Evolutionary conservation across 768 basidiomycete species (phyloP).

Genomic region (Kwoniella mangroviensis): DNA sequence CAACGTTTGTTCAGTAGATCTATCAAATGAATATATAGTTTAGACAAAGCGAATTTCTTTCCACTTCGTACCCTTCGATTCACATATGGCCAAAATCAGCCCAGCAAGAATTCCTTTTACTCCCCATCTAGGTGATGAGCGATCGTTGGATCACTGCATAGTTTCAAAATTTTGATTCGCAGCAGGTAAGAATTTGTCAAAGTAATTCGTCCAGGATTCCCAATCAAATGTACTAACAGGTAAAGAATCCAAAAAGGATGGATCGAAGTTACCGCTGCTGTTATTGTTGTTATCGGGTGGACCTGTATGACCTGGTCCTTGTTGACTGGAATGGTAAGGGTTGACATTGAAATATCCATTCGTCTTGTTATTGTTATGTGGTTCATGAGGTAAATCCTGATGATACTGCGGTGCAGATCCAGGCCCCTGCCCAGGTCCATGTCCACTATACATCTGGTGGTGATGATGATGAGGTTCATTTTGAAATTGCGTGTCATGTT

Average conservation of each 20-base stretch:
- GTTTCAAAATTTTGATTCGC: conserved; percentile 28
- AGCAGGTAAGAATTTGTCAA: conserved; percentile 26
- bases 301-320: background rate
- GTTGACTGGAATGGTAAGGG: background rate
- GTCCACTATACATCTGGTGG: background rate
- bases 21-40: too few species aligned
- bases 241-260: conserved; percentile 44
- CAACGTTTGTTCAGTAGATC: too few species aligned
- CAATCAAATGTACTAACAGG: conserved; percentile 50
- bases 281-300: background rate
- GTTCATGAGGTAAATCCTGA: background rate
- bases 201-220: conserved; percentile 25
- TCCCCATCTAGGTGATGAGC: too few species aligned
- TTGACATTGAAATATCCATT: background rate
- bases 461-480: background rate
- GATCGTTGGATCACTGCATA: conserved; percentile 14
- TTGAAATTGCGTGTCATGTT: background rate
- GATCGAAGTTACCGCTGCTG: conserved; percentile 24
- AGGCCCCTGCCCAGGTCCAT: background rate
- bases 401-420: too few species aligned
- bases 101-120: too few species aligned
- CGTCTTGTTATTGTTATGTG: background rate
- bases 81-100: too few species aligned
- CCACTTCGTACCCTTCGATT: too few species aligned
- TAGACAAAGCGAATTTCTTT: too few species aligned